Evolutionary conservation across 2,329 filamentous ascomycete species (phyloP).

Genomic region (Podosphaera leucotricha): DNA sequence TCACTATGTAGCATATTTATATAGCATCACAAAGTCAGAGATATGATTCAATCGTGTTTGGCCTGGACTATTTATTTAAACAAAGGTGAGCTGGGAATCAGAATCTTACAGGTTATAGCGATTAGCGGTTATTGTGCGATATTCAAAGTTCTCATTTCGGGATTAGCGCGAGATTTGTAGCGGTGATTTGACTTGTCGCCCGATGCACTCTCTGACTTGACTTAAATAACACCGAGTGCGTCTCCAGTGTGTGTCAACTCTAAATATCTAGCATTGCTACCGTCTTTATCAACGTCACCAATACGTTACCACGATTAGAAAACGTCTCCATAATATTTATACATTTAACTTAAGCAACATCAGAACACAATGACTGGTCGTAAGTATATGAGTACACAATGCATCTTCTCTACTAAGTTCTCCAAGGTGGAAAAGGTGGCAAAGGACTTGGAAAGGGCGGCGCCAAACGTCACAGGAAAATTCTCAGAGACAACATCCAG

Average conservation of each 20-base stretch:
- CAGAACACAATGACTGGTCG: conserved; percentile 1
- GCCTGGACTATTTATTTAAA: too few relatives aligned
- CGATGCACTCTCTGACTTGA: neutral
- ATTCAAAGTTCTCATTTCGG: neutral
- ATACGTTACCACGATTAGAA: neutral
- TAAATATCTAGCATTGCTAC: too few relatives aligned
- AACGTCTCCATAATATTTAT: too few relatives aligned
- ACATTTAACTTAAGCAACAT: too few relatives aligned
- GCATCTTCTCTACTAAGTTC: neutral
- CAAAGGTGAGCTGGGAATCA: neutral
- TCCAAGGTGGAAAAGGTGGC: conserved; percentile 34
- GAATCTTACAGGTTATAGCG: neutral
- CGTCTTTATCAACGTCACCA: neutral
- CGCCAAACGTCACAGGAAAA: conserved; percentile 98
- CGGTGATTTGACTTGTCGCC: neutral
- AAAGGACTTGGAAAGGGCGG: conserved; percentile 97
- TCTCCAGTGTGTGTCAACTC: too few relatives aligned
- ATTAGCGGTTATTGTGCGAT: neutral
- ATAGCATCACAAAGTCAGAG: too few relatives aligned
- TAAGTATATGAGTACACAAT: neutral
- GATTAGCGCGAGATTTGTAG: neutral
- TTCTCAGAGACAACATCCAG: conserved; percentile 98
- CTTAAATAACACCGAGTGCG: too few relatives aligned
- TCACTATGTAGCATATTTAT: too few relatives aligned
- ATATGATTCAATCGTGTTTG: too few relatives aligned